Base-by-base conservation (phyloP, 495 filamentous ascomycete genomes). In the Hyaloscypha finlandica region DNA sequence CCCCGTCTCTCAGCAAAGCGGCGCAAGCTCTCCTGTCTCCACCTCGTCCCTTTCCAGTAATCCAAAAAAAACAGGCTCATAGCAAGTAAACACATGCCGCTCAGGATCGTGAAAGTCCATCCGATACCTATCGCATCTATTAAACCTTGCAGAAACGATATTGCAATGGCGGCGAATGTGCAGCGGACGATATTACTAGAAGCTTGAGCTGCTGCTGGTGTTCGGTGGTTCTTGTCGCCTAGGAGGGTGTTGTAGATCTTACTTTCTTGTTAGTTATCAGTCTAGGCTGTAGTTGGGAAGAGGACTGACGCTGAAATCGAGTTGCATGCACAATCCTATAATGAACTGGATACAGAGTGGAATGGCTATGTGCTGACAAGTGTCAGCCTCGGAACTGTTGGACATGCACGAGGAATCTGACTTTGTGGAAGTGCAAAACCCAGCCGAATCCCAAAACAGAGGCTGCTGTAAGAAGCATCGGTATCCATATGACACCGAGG, bases 181-280 rank as follows among this genome's bases (percentile, higher is more conserved):
- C 87, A 90, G 22, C 88, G 80, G 22, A 83, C 81, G 8, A 90
- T 76, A 67, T 90, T 90, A 62, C 86, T 88, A 6, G 87, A 81
- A 1, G 87, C 87, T 6, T 86, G 86, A 0, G 86, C 87, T 4
- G 87, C 84, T 0, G 85, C 77, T 2, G 88, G 84, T 11, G n/a
- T 3, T 3, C 22, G 25, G 8, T 25, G 62, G 35, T 64, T 20
- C 30, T 56, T 37, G 30, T 64, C 62, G 2, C 8, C 25, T 6
- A 64, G 52, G 29, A 64, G 31, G 29, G 62, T 56, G 62, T 35
- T 64, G 19, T 55, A 39, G 32, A 42, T 22, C 61, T 64, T 58
- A 19, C 2, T 58, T 29, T 30, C 19, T 8, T 16, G 14, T 31
- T 30, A 58, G 6, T 29, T 0, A 8, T 58, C 8, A 8, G 12